phyloP scores from a whole-genome alignment of 768 basidiomycete genomes.

The Rhizopogon rudus region DNA sequence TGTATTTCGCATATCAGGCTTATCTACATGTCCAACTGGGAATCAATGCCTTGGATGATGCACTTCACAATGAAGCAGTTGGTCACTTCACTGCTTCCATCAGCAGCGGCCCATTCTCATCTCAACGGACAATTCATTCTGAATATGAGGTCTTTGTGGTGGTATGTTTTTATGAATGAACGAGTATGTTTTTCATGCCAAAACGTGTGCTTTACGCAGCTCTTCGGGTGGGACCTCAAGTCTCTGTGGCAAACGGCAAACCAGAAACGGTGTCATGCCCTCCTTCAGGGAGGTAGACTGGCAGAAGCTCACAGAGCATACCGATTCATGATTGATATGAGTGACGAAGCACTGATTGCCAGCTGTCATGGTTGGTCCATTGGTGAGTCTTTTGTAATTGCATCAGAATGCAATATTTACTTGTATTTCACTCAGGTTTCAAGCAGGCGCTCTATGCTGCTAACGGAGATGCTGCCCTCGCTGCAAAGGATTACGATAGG shows the following conservation, averaged over 20 bases:
- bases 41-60: neutral
- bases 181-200: neutral
- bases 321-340: neutral
- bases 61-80: too few relatives aligned
- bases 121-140: too few relatives aligned
- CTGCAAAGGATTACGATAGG: neutral
- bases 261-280: neutral
- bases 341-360: neutral
- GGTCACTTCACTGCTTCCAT: too few relatives aligned
- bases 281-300: neutral
- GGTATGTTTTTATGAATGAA: too few relatives aligned
- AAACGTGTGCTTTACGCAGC: neutral
- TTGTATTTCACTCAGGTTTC: neutral
- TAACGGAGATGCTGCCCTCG: neutral
- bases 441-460: neutral
- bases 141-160: too few relatives aligned
- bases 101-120: too few relatives aligned
- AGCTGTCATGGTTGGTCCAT: neutral
- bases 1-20: neutral
- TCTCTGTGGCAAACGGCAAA: neutral
- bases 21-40: neutral
- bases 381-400: neutral
- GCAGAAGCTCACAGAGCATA: neutral
- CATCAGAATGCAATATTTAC: neutral
- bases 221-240: neutral